Evolutionary conservation across 73 alveolate genomes (phyloP).

Genomic region (Stentor roeselii): DNA sequence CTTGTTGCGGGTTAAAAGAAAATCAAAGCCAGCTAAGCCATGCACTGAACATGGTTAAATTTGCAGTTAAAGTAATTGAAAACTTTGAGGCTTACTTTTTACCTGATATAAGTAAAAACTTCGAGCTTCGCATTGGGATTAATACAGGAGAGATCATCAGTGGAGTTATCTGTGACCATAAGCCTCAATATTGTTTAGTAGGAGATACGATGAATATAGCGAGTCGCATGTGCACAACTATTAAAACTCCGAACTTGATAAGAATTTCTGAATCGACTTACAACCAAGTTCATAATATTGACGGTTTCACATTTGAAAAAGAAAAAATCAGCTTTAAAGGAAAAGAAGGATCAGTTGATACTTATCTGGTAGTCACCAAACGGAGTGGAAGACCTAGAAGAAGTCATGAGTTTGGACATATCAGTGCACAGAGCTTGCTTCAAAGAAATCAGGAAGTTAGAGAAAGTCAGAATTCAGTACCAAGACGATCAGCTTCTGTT

Average conservation of each 20-base stretch:
- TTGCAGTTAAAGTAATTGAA: not conserved
- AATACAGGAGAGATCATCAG: constrained; percentile 96
- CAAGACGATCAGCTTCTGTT: no score
- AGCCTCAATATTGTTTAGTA: constrained; percentile 95
- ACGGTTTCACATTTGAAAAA: constrained; percentile 25
- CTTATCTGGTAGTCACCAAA: constrained; percentile 20
- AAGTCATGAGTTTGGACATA: no score
- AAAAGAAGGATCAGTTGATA: constrained; percentile 38
- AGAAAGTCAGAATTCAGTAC: no score
- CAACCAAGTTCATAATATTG: not conserved
- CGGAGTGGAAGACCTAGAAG: not conserved
- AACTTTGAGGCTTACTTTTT: not conserved
- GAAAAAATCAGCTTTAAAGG: constrained; percentile 44
- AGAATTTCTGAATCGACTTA: constrained; percentile 20
- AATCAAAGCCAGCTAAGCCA: not conserved
- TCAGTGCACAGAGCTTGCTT: no score
- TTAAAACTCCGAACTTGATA: not conserved
- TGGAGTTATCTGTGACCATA: constrained; percentile 98
- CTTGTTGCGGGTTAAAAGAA: constrained; percentile 68
- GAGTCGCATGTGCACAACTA: constrained; percentile 72
- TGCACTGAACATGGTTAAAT: not conserved
- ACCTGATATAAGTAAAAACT: not conserved
- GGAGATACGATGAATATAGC: constrained; percentile 99
- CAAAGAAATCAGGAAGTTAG: no score
- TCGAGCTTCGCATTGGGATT: constrained; percentile 66